Base-by-base conservation (phyloP, 306 rosid species). In the Gastrolobium villosum region DNA sequence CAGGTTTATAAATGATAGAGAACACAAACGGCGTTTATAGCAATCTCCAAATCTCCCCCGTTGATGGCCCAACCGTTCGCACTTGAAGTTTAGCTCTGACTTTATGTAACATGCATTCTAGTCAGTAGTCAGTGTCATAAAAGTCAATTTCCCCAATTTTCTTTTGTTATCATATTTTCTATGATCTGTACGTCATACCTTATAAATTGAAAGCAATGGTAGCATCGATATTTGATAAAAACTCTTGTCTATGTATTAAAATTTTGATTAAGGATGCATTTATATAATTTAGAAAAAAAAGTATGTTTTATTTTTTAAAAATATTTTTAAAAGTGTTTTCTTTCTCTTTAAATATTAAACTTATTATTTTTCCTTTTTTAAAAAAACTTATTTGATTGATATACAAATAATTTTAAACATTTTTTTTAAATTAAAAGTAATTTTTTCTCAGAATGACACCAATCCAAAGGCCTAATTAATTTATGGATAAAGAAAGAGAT, bases 71-170 rank as follows among this genome's bases (percentile, higher is more conserved):
- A 62, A 62, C 68, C 67, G 3, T n/a, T 62, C 11, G 46, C 46
- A 62, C 14, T 63, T 36, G 46, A 37, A 62, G 45, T 62, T 36
- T 30, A 37, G 68, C 30, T 62, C 37, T 62, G 68, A 62, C 46
- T 62, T 7, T 31, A 36, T 62, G 68, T n/a, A 31, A 37, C 46
- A 63, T 10, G 69, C 44, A 62, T 39, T 14, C 1, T 1, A 20
- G 26, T 20, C 26, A 20, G 11, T 6, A 7, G 69, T 35, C 69
- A 37, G 14, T 39, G 15, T 39, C 2, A 5, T 36, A 35, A 36
- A 61, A 61, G 67, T 61, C 67, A 61, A n/a, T 11, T 6, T 36
- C 45, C 48, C 11, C 39, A 63, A 62, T 14, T 63, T 63, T 63
- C 1, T 63, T n/a, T 32, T 11, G 26, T 59, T 34, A 5, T 32